phyloP scores from a whole-genome alignment of 768 basidiomycete species.

The Amanita fuliginea region DNA sequence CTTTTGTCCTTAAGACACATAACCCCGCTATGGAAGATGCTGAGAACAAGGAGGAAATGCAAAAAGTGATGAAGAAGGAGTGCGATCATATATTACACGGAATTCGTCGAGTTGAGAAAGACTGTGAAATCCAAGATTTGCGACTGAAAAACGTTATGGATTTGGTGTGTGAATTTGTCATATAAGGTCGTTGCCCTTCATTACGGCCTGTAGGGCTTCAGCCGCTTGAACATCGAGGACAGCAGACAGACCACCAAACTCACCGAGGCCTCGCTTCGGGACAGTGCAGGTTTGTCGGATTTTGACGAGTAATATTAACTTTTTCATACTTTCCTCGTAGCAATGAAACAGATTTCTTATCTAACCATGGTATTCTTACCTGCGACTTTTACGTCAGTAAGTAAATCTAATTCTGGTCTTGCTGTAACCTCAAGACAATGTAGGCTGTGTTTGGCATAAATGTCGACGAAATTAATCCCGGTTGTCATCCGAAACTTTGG shows the following conservation, averaged over 20 bases:
- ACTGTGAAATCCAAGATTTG: constrained; percentile 28
- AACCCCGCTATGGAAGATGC: constrained; percentile 36
- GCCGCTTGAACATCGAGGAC: constrained; percentile 35
- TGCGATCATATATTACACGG: constrained; percentile 35
- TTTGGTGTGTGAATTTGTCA: constrained; percentile 17
- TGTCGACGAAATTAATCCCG: constrained; percentile 27
- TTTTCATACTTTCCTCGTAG: not conserved
- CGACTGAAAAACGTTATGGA: constrained; percentile 41
- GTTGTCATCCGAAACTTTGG: constrained; percentile 24
- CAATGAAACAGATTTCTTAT: constrained; percentile 51
- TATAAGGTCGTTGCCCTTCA: not conserved
- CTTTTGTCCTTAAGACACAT: constrained; percentile 34
- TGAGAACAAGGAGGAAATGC: not conserved
- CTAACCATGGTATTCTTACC: constrained; percentile 55
- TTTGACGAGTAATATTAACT: not conserved
- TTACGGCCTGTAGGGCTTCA: constrained; percentile 24
- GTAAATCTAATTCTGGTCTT: constrained; percentile 6
- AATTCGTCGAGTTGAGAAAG: constrained; percentile 35
- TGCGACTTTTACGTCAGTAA: constrained; percentile 39
- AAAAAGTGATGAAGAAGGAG: constrained; percentile 26
- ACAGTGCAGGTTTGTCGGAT: constrained; percentile 15
- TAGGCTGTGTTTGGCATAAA: constrained; percentile 56
- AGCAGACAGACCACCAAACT: constrained; percentile 30
- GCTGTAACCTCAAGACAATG: not conserved
- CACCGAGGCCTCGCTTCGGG: constrained; percentile 26